phyloP scores from a whole-genome alignment of 495 filamentous ascomycete genomes.

The Talaromyces borbonicus region DNA sequence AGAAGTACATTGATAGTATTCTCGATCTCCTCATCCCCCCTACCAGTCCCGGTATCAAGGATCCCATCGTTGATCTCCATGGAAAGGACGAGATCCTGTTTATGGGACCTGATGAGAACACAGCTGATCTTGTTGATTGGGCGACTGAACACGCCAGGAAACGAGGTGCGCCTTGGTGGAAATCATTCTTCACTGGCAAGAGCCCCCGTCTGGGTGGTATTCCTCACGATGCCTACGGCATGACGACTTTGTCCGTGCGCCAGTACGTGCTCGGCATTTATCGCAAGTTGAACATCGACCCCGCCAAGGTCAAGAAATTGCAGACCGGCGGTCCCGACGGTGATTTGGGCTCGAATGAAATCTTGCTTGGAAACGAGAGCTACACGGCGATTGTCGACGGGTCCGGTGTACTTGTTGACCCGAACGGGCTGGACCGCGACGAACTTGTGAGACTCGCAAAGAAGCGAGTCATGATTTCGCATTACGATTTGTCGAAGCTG shows the following conservation, averaged over 20 bases:
- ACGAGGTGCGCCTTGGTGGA: slow-evolving; percentile 96
- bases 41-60: slow-evolving; percentile 91
- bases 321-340: slow-evolving; percentile 97
- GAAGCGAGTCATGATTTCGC: slow-evolving; percentile 76
- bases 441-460: slow-evolving; percentile 81
- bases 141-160: slow-evolving; percentile 86
- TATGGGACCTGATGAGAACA: slow-evolving; percentile 98
- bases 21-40: slow-evolving; percentile 87
- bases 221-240: slow-evolving; percentile 90
- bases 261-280: slow-evolving; percentile 96
- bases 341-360: slow-evolving; percentile 95
- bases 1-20: slow-evolving; percentile 99
- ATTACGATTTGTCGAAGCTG: slow-evolving; percentile 79
- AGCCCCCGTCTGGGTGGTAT: slow-evolving; percentile 93
- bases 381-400: slow-evolving; percentile 92
- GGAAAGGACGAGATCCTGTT: slow-evolving; percentile 93
- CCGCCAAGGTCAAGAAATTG: slow-evolving; percentile 75
- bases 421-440: slow-evolving; percentile 72
- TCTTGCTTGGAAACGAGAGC: slow-evolving; percentile 88
- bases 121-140: slow-evolving; percentile 94
- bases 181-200: slow-evolving; percentile 99
- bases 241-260: slow-evolving; percentile 94
- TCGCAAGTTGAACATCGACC: slow-evolving; percentile 83
- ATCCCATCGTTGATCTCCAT: slow-evolving; percentile 92
- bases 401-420: slow-evolving; percentile 87